Conservation (phyloP, 345 rosid genomes). For the Turnera subulata region DNA sequence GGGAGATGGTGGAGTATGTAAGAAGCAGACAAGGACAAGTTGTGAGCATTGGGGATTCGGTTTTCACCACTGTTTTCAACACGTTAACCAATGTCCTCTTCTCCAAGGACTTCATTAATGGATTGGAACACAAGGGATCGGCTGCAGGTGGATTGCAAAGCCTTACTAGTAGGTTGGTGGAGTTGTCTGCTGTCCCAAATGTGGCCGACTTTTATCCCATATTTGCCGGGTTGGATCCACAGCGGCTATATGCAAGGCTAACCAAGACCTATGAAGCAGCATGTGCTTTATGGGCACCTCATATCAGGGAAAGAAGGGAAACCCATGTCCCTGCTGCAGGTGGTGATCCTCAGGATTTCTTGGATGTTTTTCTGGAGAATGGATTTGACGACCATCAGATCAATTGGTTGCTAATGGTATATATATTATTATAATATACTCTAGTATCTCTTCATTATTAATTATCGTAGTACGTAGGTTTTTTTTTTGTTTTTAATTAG, state of each 20-base stretch:
- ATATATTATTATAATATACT: neutral
- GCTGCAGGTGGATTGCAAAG: neutral
- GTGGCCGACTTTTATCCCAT: slow-evolving; percentile 16
- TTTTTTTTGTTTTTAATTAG: neutral
- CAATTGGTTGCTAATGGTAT: no score
- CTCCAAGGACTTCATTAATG: neutral
- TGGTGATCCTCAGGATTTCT: slow-evolving; percentile 4
- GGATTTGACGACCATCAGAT: slow-evolving; percentile 12
- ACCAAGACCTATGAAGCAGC: neutral
- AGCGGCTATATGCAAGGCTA: slow-evolving; percentile 7
- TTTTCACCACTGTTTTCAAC: neutral
- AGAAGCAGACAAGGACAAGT: slow-evolving; percentile 1
- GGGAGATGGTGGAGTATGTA: slow-evolving; percentile 9
- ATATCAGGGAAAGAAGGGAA: slow-evolving; percentile 15
- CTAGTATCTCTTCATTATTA: neutral
- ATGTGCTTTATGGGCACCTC: slow-evolving; percentile 1
- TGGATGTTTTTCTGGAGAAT: slow-evolving; percentile 17
- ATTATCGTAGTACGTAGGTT: neutral
- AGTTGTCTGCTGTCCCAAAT: slow-evolving; percentile 6
- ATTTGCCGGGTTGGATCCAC: slow-evolving; percentile 15
- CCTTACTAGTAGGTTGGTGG: slow-evolving; percentile 9
- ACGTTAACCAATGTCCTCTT: neutral
- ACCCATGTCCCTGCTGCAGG: neutral
- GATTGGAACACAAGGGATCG: neutral
- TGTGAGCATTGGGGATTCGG: slow-evolving; percentile 9